These are phyloP conservation scores for Daldinia decipiens DNA, from an alignment of 495 filamentous ascomycete species.

Conservation along the genomic window DNA sequence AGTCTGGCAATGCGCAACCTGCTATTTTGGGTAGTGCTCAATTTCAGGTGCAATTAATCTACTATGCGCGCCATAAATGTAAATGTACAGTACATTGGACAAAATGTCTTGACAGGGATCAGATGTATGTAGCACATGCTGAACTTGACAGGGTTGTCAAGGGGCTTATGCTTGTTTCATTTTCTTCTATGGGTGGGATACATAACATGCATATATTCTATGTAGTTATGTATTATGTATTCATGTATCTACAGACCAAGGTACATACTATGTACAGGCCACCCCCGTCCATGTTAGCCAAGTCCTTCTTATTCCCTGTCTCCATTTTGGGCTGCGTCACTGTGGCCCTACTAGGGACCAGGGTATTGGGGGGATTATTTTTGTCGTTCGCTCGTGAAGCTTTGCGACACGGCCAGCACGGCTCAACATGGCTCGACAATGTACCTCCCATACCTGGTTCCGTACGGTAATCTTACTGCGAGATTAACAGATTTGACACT, in stretches of 20 bases:
- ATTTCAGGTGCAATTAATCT: slow-evolving; percentile 45
- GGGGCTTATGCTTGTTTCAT: slow-evolving; percentile 47
- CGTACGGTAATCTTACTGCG: slow-evolving; percentile 38
- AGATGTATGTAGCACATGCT: slow-evolving; percentile 45
- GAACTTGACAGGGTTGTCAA: slow-evolving; percentile 41
- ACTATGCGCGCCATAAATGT: slow-evolving; percentile 33
- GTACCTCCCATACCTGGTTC: slow-evolving; percentile 36
- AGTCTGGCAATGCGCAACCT: slow-evolving; percentile 32
- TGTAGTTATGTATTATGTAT: slow-evolving; percentile 3
- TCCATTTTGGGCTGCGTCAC: slow-evolving; percentile 45
- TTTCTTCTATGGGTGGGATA: slow-evolving; percentile 43
- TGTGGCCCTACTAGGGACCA: slow-evolving; percentile 36
- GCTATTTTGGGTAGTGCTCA: slow-evolving; percentile 42
- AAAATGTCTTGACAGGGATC: slow-evolving; percentile 36
- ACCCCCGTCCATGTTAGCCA: slow-evolving; percentile 21
- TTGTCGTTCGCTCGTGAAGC: slow-evolving; percentile 40
- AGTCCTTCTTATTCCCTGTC: slow-evolving; percentile 36
- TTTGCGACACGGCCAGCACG: slow-evolving; percentile 27
- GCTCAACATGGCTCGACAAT: slow-evolving; percentile 1
- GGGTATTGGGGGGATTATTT: slow-evolving; percentile 39
- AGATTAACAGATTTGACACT: slow-evolving; percentile 38
- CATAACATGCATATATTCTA: slow-evolving; percentile 17
- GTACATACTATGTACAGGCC: no score
- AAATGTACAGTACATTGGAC: slow-evolving; percentile 40
- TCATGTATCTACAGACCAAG: slow-evolving; percentile 1